phyloP scores from a whole-genome alignment of 2,329 filamentous ascomycete genomes.

The Colletotrichum lentis region DNA sequence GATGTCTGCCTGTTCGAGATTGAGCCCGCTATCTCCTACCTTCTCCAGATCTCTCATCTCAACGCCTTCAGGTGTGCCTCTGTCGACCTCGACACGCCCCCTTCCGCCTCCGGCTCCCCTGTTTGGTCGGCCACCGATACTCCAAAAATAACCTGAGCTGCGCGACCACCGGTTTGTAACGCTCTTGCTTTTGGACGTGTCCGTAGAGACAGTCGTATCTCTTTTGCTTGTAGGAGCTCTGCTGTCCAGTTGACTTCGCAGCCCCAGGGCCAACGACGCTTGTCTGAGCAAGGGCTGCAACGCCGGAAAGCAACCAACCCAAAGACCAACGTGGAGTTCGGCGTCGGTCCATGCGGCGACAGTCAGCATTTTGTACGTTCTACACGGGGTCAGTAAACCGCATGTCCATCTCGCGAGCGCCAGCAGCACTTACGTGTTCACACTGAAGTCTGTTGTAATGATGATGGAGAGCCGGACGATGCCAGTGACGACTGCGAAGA shows the following conservation, averaged over 20 bases:
- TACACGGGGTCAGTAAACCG: conserved; percentile 30
- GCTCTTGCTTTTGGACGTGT: conserved; percentile 2
- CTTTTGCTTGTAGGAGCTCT: not conserved
- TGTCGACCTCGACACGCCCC: not conserved
- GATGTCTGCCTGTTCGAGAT: not conserved
- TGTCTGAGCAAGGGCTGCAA: conserved; percentile 46
- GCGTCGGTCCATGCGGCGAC: conserved; percentile 52
- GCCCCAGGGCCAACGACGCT: conserved; percentile 7
- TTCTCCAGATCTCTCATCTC: conserved; percentile 34
- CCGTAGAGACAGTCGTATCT: not conserved
- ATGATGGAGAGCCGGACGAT: conserved; percentile 51
- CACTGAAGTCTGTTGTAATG: conserved; percentile 43
- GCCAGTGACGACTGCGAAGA: conserved; percentile 50
- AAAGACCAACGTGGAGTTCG: conserved; percentile 54
- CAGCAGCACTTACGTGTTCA: conserved; percentile 46
- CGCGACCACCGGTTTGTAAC: not conserved
- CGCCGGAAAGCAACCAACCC: conserved; percentile 53
- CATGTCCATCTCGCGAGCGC: too few relatives aligned
- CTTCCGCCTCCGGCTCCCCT: too few relatives aligned
- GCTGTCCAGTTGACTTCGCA: conserved; percentile 15
- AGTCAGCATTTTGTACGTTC: conserved; percentile 50
- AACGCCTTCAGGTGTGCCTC: not conserved
- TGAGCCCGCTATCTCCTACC: not conserved
- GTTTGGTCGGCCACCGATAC: not conserved
- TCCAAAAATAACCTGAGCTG: not conserved